Evolutionary conservation across 148 eudicot genomes (phyloP), one percentile per base, ranked within the genome.

Genomic region (Rhododendron kiyosumense): DNA sequence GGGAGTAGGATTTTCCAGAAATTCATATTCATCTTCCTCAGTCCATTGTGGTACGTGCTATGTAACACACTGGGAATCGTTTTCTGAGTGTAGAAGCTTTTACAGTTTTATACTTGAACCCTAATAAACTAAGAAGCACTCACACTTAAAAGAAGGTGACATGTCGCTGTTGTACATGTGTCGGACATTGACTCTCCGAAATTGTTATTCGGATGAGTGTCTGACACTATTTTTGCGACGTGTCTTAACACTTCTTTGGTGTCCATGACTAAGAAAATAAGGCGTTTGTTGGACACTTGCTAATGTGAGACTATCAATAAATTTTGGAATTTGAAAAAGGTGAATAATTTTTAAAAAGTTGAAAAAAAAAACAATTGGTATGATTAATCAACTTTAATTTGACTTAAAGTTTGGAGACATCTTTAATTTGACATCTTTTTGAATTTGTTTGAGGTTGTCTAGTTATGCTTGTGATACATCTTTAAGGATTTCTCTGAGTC

Each of bases 1-100:
- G 86, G 80, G 88, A 61, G 52, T 77, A 75, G 87, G 91, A 88
- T 43, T 90, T 79, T 84, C 79, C 30, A 89, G 82, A 59, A 59
- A 59, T 59, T 59, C 65, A 22, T 22, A 59, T 71, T 71, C 76
- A 32, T 79, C 86, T 85, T 86, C 90, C 82, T 85, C 90, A 74
- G 88, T 87, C 77, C 78, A 86, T 57, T 73, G 83, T 81, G 94
- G 94, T 92, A 90, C 20, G 94, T 83, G 48, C n/a, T 81, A 18
- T 86, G 3, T 79, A 32, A 28, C 71, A 46, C 32, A 52, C 17
- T 51, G 73, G 85, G 46, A 61, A 22, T 83, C 78, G 20, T 32
- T 83, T 54, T 52, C 52, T 43, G 24, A 43, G 30, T 78, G 7
- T 86, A 26, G 36, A 46, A 28, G 41, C 17, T 83, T 80, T 65